Evolutionary conservation across 2,329 filamentous ascomycete genomes (phyloP).

Genomic region (Fusarium tricinctum): DNA sequence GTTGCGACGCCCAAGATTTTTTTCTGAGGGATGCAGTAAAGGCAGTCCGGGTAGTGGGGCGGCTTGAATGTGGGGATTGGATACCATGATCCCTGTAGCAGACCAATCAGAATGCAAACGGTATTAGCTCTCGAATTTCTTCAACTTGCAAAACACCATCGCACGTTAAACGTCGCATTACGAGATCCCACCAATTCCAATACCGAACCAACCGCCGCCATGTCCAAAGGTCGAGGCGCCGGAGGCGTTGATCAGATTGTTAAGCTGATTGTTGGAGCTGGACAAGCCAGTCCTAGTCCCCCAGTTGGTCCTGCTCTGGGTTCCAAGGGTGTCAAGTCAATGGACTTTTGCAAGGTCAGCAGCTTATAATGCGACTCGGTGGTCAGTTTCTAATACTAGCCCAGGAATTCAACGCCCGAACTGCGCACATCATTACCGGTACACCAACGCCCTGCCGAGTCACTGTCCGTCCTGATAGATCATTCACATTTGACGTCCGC

Average conservation of each 20-base stretch:
- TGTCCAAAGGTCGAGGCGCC: conserved; percentile 66
- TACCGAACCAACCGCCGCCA: conserved; percentile 51
- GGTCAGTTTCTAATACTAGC: conserved; percentile 25
- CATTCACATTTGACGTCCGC: conserved; percentile 92
- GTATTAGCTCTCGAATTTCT: conserved; percentile 48
- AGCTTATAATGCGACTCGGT: conserved; percentile 2
- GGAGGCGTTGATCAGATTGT: conserved; percentile 78
- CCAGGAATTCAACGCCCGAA: conserved; percentile 97
- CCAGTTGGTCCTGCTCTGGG: conserved; percentile 96
- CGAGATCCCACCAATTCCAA: conserved; percentile 26
- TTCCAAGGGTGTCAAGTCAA: conserved; percentile 98
- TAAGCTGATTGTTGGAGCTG: conserved; percentile 97
- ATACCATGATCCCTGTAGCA: conserved; percentile 16
- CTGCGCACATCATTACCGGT: conserved; percentile 83
- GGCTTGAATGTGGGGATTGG: conserved; percentile 25
- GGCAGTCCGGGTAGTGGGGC: conserved; percentile 36
- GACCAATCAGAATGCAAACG: conserved; percentile 45
- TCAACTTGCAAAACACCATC: conserved; percentile 39
- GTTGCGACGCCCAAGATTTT: conserved; percentile 41
- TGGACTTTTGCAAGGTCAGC: conserved; percentile 97
- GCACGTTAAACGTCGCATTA: conserved; percentile 9
- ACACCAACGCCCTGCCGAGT: conserved; percentile 93
- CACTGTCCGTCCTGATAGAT: conserved; percentile 91
- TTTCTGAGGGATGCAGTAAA: conserved; percentile 30
- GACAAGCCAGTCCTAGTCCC: conserved; percentile 93